phyloP scores from a whole-genome alignment of 2,329 filamentous ascomycete genomes.

The Cadophora gregata region DNA sequence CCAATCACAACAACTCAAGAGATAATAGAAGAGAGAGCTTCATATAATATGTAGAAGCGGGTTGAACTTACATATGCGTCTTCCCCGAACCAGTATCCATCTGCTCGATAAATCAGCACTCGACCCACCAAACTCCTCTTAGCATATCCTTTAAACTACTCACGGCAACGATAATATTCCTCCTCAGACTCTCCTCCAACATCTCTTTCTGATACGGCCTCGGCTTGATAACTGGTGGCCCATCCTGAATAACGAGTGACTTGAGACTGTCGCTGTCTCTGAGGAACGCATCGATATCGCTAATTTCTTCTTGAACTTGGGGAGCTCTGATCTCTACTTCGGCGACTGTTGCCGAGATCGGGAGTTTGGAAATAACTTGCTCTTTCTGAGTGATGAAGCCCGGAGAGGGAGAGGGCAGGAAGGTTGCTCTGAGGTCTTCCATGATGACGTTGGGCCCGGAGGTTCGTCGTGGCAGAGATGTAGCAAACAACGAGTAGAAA shows the following conservation, averaged over 20 bases:
- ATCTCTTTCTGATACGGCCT: constrained; percentile 74
- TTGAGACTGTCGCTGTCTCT: constrained; percentile 19
- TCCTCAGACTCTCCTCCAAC: constrained; percentile 70
- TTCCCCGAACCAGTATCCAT: constrained; percentile 85
- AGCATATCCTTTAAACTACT: no score
- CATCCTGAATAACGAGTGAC: constrained; percentile 19
- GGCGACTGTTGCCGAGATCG: background rate
- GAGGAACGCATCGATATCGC: constrained; percentile 18
- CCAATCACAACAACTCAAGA: no score
- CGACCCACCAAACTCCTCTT: background rate
- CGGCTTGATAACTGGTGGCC: constrained; percentile 33
- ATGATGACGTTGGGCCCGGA: background rate
- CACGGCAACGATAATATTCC: constrained; percentile 76
- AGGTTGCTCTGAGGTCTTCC: constrained; percentile 2
- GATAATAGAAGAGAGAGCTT: background rate
- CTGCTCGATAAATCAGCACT: constrained; percentile 48
- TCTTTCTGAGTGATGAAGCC: background rate
- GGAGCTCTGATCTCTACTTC: background rate
- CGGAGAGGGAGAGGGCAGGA: background rate
- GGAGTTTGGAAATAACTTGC: background rate
- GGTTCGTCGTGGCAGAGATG: background rate
- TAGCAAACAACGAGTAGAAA: background rate
- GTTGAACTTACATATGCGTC: constrained; percentile 69
- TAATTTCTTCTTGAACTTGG: background rate
- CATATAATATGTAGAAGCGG: no score